Base-by-base conservation (phyloP, 1,139 yeast species). In the Hemisphaericaspora xylanilytica region DNA sequence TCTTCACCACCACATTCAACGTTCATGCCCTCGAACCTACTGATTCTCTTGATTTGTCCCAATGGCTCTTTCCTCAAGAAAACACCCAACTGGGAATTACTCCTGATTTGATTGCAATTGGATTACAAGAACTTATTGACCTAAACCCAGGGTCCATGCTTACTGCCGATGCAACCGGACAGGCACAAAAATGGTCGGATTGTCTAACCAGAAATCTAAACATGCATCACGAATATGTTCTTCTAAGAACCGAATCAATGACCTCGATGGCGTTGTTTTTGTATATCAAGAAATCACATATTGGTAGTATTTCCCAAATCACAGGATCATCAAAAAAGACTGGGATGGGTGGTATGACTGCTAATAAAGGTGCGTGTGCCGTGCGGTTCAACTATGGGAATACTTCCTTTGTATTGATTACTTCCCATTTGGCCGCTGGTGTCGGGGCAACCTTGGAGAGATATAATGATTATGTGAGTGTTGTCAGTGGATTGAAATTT, bases 341-440 rank as follows among this genome's bases (percentile, higher is more conserved):
- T 0, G 96, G 96, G 0, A 70, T 88, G 47, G 95, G 96, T 13
- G 96, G 96, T 13, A 87, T 88, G 64, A 80, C 95, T 2, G 95
- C 96, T 1, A 88, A 88, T 61, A 88, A 88, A 58, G 96, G 96
- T 17, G 96, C 92, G 2, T 88, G 90, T 45, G 95, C 92, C 0
- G 85, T 88, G 2, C 79, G 95, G 47, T 81, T 88, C 54, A 74
- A 76, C 31, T 87, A 74, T 59, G 88, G 94, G 1, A 79, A 81
- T 37, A 86, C 96, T 0, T 78, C 81, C 20, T 74, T 94, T 48
- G 89, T 94, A 43, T 76, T 90, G 48, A 67, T 94, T n/a, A 88
- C 89, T 3, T 85, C 96, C 0, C 98, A 94, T 65, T 70, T 94
- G 49, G 97, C 98, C 2, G 98, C 98, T 0, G 99, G 98, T 0